Evolutionary conservation across 2,329 filamentous ascomycete species (phyloP).

Genomic region (Claviceps monticola): DNA sequence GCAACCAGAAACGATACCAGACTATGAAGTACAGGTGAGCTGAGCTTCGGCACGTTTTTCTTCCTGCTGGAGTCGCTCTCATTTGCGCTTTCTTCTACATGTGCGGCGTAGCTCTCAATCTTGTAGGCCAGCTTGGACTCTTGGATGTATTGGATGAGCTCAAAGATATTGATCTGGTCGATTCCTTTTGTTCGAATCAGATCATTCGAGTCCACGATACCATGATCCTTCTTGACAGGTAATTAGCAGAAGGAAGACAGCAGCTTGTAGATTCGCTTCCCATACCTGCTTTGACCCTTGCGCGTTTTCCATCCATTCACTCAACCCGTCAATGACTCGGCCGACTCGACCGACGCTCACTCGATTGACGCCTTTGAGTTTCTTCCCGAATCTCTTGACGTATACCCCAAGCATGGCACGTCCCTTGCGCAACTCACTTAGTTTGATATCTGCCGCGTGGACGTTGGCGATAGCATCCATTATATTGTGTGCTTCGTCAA

Average conservation of each 20-base stretch:
- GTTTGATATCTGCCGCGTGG: slow-evolving; percentile 62
- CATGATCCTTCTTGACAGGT: slow-evolving; percentile 35
- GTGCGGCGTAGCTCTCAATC: slow-evolving; percentile 72
- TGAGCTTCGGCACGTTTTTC: slow-evolving; percentile 10
- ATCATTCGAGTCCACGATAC: slow-evolving; percentile 54
- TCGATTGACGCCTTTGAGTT: slow-evolving; percentile 78
- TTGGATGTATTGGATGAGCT: slow-evolving; percentile 74
- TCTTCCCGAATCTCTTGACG: slow-evolving; percentile 75
- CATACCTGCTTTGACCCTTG: slow-evolving; percentile 27
- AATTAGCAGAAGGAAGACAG: not conserved
- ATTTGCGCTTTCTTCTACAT: slow-evolving; percentile 33
- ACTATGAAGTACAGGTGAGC: slow-evolving; percentile 38
- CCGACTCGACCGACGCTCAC: slow-evolving; percentile 83
- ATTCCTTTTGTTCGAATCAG: slow-evolving; percentile 74
- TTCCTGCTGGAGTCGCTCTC: slow-evolving; percentile 20
- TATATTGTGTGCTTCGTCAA: slow-evolving; percentile 95
- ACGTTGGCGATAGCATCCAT: slow-evolving; percentile 89
- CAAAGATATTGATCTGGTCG: slow-evolving; percentile 90
- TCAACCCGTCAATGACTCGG: slow-evolving; percentile 67
- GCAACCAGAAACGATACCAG: slow-evolving; percentile 56
- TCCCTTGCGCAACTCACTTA: slow-evolving; percentile 59
- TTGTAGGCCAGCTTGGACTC: slow-evolving; percentile 90
- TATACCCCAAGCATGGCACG: slow-evolving; percentile 69
- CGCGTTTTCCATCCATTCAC: slow-evolving; percentile 49
- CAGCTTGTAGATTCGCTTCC: not conserved